Conservation (phyloP, 352 stramenopile genomes). For the Phytophthora idaei region DNA sequence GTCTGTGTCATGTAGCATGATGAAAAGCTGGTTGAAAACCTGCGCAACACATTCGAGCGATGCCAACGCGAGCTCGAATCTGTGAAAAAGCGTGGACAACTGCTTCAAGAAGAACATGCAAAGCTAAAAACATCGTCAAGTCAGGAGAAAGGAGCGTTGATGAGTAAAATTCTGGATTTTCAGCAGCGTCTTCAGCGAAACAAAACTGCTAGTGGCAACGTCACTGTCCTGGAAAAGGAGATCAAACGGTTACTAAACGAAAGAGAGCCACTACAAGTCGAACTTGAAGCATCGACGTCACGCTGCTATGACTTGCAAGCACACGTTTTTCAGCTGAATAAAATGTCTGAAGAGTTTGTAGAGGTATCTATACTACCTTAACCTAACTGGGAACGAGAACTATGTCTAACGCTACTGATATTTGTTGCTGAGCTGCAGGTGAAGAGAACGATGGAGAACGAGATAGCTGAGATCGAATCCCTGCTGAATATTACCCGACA, state of each 20-base stretch:
- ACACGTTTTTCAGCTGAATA: conserved; percentile 19
- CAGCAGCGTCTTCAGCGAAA: conserved; percentile 55
- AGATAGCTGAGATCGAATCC: conserved; percentile 18
- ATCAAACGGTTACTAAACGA: conserved; percentile 41
- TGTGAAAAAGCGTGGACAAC: conserved; percentile 55
- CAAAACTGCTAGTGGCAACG: conserved; percentile 30
- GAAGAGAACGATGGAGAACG: conserved; percentile 29
- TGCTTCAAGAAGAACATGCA: conserved; percentile 55
- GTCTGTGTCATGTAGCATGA: conserved; percentile 39
- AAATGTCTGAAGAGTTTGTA: conserved; percentile 27
- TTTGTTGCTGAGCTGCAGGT: conserved; percentile 17
- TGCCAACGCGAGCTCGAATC: conserved; percentile 58
- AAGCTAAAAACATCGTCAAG: conserved; percentile 44
- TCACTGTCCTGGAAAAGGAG: conserved; percentile 39
- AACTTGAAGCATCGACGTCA: conserved; percentile 15
- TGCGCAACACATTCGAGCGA: conserved; percentile 55
- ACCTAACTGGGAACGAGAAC: neutral
- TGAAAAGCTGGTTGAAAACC: conserved; percentile 44
- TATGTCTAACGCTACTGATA: conserved; percentile 3
- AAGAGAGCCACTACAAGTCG: conserved; percentile 29
- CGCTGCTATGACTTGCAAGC: conserved; percentile 21
- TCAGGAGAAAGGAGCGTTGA: conserved; percentile 61
- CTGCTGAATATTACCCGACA: conserved; percentile 14
- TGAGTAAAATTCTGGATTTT: conserved; percentile 62
- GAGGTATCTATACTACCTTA: conserved; percentile 10